Conservation (phyloP, 352 stramenopile genomes). For the Aphanomyces stellatus region DNA sequence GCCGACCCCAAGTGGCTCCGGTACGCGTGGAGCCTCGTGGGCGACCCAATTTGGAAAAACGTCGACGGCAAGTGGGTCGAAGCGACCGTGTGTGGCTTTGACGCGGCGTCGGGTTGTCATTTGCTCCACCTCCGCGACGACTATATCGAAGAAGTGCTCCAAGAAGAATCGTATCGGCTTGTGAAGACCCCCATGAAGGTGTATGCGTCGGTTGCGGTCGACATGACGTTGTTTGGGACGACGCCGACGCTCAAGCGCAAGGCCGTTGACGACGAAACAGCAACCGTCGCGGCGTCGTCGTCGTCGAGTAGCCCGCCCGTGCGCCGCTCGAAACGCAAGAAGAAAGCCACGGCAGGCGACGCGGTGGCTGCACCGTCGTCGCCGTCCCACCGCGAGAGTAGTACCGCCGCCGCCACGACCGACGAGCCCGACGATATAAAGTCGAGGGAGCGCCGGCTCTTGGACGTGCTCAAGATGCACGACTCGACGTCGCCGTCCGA, state of each 20-base stretch:
- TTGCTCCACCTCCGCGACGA: conserved; percentile 41
- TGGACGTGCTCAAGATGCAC: conserved; percentile 10
- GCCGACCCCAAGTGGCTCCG: conserved; percentile 38
- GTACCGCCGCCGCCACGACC: neutral
- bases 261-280: conserved; percentile 48
- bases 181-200: conserved; percentile 34
- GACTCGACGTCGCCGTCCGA: neutral
- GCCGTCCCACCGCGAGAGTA: neutral
- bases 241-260: conserved; percentile 30
- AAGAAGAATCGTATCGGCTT: conserved; percentile 71
- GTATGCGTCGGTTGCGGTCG: conserved; percentile 34
- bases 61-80: conserved; percentile 78
- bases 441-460: neutral
- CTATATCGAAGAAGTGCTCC: conserved; percentile 52
- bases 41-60: conserved; percentile 60
- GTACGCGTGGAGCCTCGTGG: conserved; percentile 61
- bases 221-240: conserved; percentile 43
- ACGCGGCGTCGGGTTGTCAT: conserved; percentile 42
- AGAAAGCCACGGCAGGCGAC: conserved; percentile 14
- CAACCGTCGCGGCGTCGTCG: conserved; percentile 26
- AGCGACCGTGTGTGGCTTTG: conserved; percentile 58
- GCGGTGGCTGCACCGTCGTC: conserved; percentile 36
- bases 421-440: neutral
- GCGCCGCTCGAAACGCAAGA: conserved; percentile 5
- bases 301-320: neutral